Evolutionary conservation across 257 asterid genomes (phyloP).

Genomic region (Prunella vulgaris): DNA sequence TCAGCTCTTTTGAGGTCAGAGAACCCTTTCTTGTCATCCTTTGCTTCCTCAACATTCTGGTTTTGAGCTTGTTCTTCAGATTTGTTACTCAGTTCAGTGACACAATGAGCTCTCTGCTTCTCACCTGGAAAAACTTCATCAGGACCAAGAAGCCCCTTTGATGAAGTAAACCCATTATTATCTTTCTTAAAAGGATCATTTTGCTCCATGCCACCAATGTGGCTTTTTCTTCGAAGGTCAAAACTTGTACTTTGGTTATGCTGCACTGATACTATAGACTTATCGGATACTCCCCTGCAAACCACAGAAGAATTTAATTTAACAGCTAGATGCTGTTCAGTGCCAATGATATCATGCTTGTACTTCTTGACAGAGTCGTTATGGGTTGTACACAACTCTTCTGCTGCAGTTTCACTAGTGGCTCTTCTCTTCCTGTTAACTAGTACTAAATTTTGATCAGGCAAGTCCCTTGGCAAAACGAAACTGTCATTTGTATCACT

Average conservation of each 20-base stretch:
- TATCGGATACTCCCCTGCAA: not conserved
- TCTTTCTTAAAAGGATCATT: constrained; percentile 16
- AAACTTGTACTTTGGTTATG: not conserved
- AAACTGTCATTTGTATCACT: constrained; percentile 8
- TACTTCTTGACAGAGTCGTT: constrained; percentile 16
- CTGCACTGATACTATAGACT: not conserved
- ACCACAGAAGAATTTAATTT: not conserved
- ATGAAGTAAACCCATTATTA: constrained; percentile 15
- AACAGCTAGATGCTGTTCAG: constrained; percentile 12
- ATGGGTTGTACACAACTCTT: constrained; percentile 20
- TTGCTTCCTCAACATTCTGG: constrained; percentile 23
- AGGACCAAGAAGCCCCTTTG: constrained; percentile 19
- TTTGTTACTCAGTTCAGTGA: constrained; percentile 23
- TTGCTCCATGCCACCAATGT: constrained; percentile 18
- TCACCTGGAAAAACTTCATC: constrained; percentile 23
- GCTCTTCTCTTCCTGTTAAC: constrained; percentile 30
- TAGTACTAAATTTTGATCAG: constrained; percentile 16
- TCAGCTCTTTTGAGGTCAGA: constrained; percentile 16
- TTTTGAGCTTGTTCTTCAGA: constrained; percentile 28
- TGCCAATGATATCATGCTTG: constrained; percentile 4
- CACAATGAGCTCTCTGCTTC: constrained; percentile 20
- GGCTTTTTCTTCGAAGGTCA: not conserved
- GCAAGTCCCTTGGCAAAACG: constrained; percentile 21
- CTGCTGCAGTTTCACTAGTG: constrained; percentile 22
- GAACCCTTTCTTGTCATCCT: constrained; percentile 4